Percentiles rank a stretch among this genome's conserved stretches.
These are phyloP conservation scores for Diaporthe vaccinii DNA, from an alignment of 2,329 filamentous ascomycete species.

Conservation along the genomic window DNA sequence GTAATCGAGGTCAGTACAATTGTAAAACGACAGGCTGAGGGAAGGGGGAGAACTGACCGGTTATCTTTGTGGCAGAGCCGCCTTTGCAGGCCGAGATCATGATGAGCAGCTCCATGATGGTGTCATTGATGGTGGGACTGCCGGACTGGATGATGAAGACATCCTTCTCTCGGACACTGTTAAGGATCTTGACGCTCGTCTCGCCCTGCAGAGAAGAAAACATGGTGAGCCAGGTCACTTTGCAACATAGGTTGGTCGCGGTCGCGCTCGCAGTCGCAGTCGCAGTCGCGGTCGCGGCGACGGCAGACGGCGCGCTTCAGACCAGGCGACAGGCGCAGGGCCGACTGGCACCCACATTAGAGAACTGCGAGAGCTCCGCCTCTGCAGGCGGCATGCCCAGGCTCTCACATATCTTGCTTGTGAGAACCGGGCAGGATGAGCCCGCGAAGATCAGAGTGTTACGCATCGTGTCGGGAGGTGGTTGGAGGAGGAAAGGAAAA, in stretches of 20 bases:
- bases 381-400: conserved; percentile 75
- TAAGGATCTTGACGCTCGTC: conserved; percentile 77
- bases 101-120: conserved; percentile 98
- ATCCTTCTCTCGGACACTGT: conserved; percentile 94
- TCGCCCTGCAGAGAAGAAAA: conserved; percentile 66
- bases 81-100: conserved; percentile 99
- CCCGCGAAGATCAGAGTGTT: conserved; percentile 78
- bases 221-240: conserved; percentile 41
- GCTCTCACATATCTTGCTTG: conserved; percentile 76
- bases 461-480: conserved; percentile 62
- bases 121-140: conserved; percentile 96
- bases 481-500: conserved; percentile 37
- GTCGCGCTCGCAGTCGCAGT: not conserved
- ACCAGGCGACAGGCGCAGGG: conserved; percentile 40
- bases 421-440: conserved; percentile 75
- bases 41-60: conserved; percentile 69
- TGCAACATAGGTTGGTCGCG: conserved; percentile 25
- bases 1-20: conserved; percentile 21
- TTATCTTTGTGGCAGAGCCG: conserved; percentile 95
- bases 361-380: conserved; percentile 77
- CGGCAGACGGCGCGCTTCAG: conserved; percentile 42
- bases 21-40: conserved; percentile 30
- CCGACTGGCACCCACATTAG: conserved; percentile 63
- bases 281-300: conserved; percentile 18
- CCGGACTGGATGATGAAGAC: conserved; percentile 99